These are phyloP conservation scores for Phytophthora pisi DNA, from an alignment of 352 stramenopile genomes.

Conservation along the genomic window DNA sequence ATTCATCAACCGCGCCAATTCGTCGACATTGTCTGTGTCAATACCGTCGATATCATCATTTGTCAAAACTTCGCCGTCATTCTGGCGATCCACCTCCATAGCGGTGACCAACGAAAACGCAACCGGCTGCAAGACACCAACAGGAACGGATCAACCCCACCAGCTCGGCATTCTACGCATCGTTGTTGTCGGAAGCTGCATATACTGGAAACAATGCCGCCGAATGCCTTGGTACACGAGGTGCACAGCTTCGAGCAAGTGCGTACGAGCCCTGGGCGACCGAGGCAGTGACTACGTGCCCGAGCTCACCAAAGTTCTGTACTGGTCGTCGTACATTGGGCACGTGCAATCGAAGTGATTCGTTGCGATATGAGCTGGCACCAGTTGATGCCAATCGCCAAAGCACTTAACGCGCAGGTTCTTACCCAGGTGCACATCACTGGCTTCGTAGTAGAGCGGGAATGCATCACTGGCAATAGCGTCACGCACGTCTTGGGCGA, in stretches of 20 bases:
- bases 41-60: neutral
- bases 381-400: slow-evolving; percentile 9
- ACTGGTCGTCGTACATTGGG: neutral
- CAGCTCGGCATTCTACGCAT: neutral
- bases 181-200: neutral
- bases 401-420: slow-evolving; percentile 7
- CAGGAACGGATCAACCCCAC: neutral
- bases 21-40: neutral
- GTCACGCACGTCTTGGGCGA: slow-evolving; percentile 10
- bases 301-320: neutral
- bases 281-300: neutral
- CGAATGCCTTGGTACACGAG: slow-evolving; percentile 14
- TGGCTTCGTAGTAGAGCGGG: slow-evolving; percentile 1
- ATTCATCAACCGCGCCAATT: slow-evolving; percentile 4
- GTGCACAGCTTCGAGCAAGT: slow-evolving; percentile 7
- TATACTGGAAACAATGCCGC: slow-evolving; percentile 4
- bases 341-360: slow-evolving; percentile 2
- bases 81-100: neutral
- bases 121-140: slow-evolving; percentile 7
- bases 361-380: neutral
- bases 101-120: slow-evolving; percentile 4
- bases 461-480: slow-evolving; percentile 6
- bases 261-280: neutral
- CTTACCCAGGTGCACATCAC: slow-evolving; percentile 3
- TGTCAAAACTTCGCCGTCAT: neutral